Evolutionary conservation across 2,329 filamentous ascomycete species (phyloP).

Genomic region (Pezicula neosporulosa): DNA sequence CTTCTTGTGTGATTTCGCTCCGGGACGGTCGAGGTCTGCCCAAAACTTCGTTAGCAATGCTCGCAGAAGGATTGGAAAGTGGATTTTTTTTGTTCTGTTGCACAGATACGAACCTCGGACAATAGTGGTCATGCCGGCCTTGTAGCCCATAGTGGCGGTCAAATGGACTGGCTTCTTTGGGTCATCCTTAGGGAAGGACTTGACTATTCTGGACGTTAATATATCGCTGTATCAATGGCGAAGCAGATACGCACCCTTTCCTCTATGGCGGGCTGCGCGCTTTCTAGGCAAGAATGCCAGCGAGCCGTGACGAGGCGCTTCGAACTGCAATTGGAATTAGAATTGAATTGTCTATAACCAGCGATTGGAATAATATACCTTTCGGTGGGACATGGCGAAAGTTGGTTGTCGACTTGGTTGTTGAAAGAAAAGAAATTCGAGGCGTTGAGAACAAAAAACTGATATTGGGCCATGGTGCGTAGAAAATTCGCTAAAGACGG

Average conservation of each 20-base stretch:
- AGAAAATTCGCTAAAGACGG: too few relatives aligned
- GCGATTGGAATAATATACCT: not conserved
- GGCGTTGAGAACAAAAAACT: not conserved
- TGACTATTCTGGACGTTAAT: not conserved
- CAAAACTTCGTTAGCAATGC: not conserved
- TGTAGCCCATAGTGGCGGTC: conserved; percentile 98
- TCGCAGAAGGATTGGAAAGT: not conserved
- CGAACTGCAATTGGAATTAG: conserved; percentile 21
- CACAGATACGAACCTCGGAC: conserved; percentile 65
- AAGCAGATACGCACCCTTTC: too few relatives aligned
- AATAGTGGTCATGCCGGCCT: conserved; percentile 99
- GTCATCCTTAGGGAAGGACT: conserved; percentile 98
- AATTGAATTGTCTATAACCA: conserved; percentile 1
- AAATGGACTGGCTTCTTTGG: conserved; percentile 99
- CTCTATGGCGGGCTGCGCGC: conserved; percentile 79
- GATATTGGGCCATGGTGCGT: too few relatives aligned
- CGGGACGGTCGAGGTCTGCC: conserved; percentile 80
- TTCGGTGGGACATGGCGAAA: conserved; percentile 22
- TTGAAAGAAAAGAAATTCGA: conserved; percentile 3
- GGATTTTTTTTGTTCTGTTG: too few relatives aligned
- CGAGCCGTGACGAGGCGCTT: conserved; percentile 89
- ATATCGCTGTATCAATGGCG: too few relatives aligned
- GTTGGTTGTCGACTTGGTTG: conserved; percentile 3
- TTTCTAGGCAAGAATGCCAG: conserved; percentile 86
- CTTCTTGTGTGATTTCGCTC: conserved; percentile 99